These are phyloP conservation scores for Solanum tarapatanum DNA, from an alignment of 257 asterid species.

Conservation along the genomic window DNA sequence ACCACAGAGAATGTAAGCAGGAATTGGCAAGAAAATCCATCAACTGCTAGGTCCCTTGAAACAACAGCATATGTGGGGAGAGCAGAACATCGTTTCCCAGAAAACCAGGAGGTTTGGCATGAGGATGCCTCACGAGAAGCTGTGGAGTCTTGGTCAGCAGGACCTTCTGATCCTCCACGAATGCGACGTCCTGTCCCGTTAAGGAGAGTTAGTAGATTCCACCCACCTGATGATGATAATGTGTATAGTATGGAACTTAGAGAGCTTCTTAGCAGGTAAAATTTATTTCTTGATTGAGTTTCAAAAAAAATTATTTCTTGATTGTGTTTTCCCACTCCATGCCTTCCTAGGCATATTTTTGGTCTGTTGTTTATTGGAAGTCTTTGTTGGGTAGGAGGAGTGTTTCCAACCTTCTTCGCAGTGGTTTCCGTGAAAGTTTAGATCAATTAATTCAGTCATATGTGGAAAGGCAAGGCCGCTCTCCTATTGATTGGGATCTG, in stretches of 20 bases:
- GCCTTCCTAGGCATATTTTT: background rate
- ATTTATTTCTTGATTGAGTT: background rate
- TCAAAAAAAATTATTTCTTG: background rate
- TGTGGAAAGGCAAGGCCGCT: conserved; percentile 66
- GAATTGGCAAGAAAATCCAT: conserved; percentile 36
- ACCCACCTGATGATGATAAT: conserved; percentile 85
- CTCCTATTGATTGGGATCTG: conserved; percentile 79
- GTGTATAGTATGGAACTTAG: conserved; percentile 98
- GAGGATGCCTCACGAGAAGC: conserved; percentile 53
- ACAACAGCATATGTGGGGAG: conserved; percentile 26
- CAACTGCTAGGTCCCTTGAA: conserved; percentile 37
- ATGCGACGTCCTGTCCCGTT: conserved; percentile 42
- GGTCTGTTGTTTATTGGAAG: conserved; percentile 1
- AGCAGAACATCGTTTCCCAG: conserved; percentile 27
- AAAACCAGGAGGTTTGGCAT: conserved; percentile 43
- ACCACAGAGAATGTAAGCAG: conserved; percentile 23
- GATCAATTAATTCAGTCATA: conserved; percentile 83
- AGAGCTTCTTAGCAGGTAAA: conserved; percentile 88
- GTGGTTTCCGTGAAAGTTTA: conserved; percentile 92
- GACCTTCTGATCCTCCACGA: conserved; percentile 74
- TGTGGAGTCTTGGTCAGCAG: conserved; percentile 58
- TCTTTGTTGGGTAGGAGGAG: conserved; percentile 59
- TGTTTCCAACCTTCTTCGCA: conserved; percentile 84
- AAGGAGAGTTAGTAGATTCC: conserved; percentile 62
- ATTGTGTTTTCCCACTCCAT: background rate